Evolutionary conservation across 208 protist genomes (phyloP), one percentile per base, ranked within the genome.

Genomic region (Crithidia thermophila): DNA sequence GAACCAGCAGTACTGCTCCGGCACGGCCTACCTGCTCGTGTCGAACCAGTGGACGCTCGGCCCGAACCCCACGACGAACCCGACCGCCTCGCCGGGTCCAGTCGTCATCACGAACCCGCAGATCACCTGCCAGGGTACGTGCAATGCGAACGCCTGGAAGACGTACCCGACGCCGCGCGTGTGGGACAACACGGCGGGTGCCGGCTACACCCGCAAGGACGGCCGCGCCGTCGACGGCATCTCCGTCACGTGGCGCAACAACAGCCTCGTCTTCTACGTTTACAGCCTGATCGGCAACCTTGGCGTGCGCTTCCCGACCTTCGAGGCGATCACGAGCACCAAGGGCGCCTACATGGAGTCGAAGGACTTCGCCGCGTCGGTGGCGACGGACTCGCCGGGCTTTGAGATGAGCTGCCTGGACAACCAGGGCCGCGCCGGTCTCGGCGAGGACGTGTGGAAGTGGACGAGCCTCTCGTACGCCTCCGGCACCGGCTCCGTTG

Each of bases 231-330:
- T 89, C 20, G 79, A 89, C 67, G 84, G 73, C 46, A 63, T 94
- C 46, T 50, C 71, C 7, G 84, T 88, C 10, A 75, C 53, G 45
- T 91, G 85, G 86, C 42, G 53, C 58, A 84, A 86, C 65, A 82
- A 79, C 49, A 74, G 84, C 36, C 71, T 94, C n/a, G 75, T 92
- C 42, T 68, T 94, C 55, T 68, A 68, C 31, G 83, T 82, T 14
- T 86, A 87, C 76, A 78, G 73, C 57, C 71, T 87, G 31, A 91
- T 94, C 63, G 85, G 88, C 33, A 91, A 89, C 73, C 68, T 94
- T 45, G 88, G 82, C 49, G 85, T 86, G 37, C 85, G 88, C 59
- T 94, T 92, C 70, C 88, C 88, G 3, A 94, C 85, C 64, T 92
- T 94, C 64, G 86, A 92, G 76, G 75, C 77, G 13, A 45, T 94